These are phyloP conservation scores for Erodium trifolium DNA, from an alignment of 441 rosid species.

Conservation along the genomic window DNA sequence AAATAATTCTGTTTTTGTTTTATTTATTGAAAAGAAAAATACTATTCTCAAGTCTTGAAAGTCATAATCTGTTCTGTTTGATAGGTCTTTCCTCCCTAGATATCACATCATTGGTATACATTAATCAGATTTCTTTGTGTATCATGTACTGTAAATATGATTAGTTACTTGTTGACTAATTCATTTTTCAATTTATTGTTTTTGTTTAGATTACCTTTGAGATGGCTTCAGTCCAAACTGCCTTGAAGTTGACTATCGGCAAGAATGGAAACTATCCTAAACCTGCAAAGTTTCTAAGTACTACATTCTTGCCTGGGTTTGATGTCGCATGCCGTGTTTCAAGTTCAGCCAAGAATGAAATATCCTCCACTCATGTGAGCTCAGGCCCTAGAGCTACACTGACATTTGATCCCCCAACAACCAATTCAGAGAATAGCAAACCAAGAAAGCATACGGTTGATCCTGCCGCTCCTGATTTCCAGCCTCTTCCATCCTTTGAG, in stretches of 20 bases:
- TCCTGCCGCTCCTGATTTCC: conserved; percentile 86
- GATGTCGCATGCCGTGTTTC: conserved; percentile 38
- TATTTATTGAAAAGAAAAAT: too few species aligned
- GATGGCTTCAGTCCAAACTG: conserved; percentile 65
- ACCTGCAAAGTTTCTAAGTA: conserved; percentile 35
- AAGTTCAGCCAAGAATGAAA: conserved; percentile 32
- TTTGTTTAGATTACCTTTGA: conserved; percentile 12
- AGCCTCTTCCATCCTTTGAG: conserved; percentile 76
- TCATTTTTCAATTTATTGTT: background rate
- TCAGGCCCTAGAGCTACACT: conserved; percentile 48
- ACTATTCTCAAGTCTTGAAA: background rate
- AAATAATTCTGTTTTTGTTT: too few species aligned
- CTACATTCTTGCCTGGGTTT: conserved; percentile 51
- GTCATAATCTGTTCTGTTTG: background rate
- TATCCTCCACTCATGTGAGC: conserved; percentile 15
- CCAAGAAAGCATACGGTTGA: conserved; percentile 66
- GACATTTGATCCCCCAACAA: conserved; percentile 63
- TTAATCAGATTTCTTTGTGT: background rate
- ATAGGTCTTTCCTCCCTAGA: background rate
- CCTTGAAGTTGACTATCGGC: conserved; percentile 40
- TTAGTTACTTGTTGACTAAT: background rate
- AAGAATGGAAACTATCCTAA: conserved; percentile 43
- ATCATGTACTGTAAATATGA: background rate
- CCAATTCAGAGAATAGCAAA: conserved; percentile 38
- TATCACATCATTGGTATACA: background rate